phyloP scores from a whole-genome alignment of 2,329 filamentous ascomycete species.

The Aspergillus puulaauensis region DNA sequence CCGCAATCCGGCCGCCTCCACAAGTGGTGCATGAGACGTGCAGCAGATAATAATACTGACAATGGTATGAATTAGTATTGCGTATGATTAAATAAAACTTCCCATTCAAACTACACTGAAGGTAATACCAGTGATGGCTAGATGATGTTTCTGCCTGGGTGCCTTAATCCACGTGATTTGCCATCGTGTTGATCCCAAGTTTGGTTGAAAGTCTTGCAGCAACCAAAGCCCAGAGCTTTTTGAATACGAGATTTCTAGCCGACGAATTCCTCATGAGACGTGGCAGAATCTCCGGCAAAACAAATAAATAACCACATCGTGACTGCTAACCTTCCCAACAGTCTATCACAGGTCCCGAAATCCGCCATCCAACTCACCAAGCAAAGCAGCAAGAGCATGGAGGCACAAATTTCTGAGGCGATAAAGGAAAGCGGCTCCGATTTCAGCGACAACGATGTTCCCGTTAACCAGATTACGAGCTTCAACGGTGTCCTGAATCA shows the following conservation, averaged over 20 bases:
- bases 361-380: neutral
- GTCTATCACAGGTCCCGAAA: neutral
- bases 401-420: conserved; percentile 1
- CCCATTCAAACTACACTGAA: too few relatives aligned
- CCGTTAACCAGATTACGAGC: conserved; percentile 33
- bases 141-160: neutral
- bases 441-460: conserved; percentile 22
- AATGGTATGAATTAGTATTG: too few relatives aligned
- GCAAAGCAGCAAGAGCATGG: neutral
- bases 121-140: neutral
- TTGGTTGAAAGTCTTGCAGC: neutral
- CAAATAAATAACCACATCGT: neutral
- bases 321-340: neutral
- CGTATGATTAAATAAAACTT: too few relatives aligned
- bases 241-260: neutral
- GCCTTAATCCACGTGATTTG: neutral
- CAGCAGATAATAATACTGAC: too few relatives aligned
- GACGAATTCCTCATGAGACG: neutral
- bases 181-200: neutral
- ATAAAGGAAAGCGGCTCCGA: neutral
- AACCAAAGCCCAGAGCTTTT: neutral
- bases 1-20: too few relatives aligned
- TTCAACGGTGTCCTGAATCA: conserved; percentile 38
- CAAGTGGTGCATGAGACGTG: too few relatives aligned
- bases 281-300: neutral